A percentile compares a stretch with the other conserved stretches of the same genome.
phyloP scores from a whole-genome alignment of 805 yeast species.

The Cyberlindnera subsufficiens region DNA sequence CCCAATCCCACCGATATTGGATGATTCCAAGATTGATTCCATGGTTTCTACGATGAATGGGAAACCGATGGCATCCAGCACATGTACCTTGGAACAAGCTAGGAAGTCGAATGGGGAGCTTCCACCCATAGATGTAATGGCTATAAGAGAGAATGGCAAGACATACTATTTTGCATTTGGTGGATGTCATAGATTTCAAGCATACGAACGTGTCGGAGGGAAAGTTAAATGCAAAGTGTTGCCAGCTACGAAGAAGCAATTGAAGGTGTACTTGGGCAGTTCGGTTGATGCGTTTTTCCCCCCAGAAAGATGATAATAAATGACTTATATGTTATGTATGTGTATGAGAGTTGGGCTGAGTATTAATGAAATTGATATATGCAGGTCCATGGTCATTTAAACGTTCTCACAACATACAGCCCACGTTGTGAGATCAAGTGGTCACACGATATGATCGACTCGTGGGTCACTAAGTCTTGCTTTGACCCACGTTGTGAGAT shows the following conservation, averaged over 20 bases:
- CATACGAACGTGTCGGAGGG: constrained; percentile 51
- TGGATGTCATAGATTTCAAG: constrained; percentile 87
- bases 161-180: constrained; percentile 77
- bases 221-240: constrained; percentile 62
- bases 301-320: constrained; percentile 3
- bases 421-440: too few relatives aligned
- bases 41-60: constrained; percentile 73
- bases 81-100: constrained; percentile 43
- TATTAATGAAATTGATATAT: too few relatives aligned
- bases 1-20: constrained; percentile 84
- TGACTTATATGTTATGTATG: neutral
- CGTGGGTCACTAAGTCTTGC: too few relatives aligned
- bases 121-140: constrained; percentile 78
- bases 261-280: constrained; percentile 65
- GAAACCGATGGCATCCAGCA: constrained; percentile 54
- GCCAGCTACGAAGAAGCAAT: constrained; percentile 69
- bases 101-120: constrained; percentile 45
- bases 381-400: too few relatives aligned
- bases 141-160: constrained; percentile 57
- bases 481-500: too few relatives aligned
- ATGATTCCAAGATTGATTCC: constrained; percentile 64
- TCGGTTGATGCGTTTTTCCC: constrained; percentile 42
- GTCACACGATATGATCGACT: too few relatives aligned
- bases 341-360: neutral
- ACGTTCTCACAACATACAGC: too few relatives aligned